Percentiles rank a stretch among this genome's conserved stretches.
These are phyloP conservation scores for Colletotrichum orchidophilum DNA, from an alignment of 2,329 filamentous ascomycete species.

Conservation along the genomic window DNA sequence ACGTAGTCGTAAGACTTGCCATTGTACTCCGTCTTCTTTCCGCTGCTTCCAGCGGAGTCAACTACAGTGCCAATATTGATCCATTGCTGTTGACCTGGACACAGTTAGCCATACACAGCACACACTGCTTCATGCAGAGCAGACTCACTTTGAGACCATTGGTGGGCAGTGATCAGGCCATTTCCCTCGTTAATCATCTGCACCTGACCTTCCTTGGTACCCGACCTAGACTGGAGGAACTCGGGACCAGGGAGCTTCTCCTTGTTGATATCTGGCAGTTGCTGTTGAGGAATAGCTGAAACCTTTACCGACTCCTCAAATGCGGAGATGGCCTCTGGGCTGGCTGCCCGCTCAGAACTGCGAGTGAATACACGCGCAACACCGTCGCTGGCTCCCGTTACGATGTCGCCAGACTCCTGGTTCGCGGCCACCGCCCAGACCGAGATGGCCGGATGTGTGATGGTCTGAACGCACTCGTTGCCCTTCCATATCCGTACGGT, in stretches of 20 bases:
- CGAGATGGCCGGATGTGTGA: slow-evolving; percentile 95
- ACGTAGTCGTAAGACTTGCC: slow-evolving; percentile 96
- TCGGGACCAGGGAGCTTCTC: slow-evolving; percentile 90
- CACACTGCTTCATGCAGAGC: slow-evolving; percentile 3
- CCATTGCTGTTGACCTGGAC: slow-evolving; percentile 73
- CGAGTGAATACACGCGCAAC: slow-evolving; percentile 86
- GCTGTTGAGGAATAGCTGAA: slow-evolving; percentile 88
- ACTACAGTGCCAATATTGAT: slow-evolving; percentile 93
- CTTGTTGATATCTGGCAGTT: slow-evolving; percentile 86
- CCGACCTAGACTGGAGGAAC: slow-evolving; percentile 81
- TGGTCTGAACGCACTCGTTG: slow-evolving; percentile 87
- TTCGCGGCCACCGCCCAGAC: slow-evolving; percentile 94
- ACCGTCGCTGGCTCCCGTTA: slow-evolving; percentile 91
- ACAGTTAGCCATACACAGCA: slow-evolving; percentile 34
- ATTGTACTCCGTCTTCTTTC: slow-evolving; percentile 78
- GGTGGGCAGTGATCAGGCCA: slow-evolving; percentile 85
- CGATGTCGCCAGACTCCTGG: slow-evolving; percentile 85
- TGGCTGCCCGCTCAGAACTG: slow-evolving; percentile 73
- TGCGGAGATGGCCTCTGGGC: slow-evolving; percentile 71
- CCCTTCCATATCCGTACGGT: slow-evolving; percentile 91
- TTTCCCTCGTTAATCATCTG: slow-evolving; percentile 88
- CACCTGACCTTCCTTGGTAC: slow-evolving; percentile 96
- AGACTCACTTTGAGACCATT: slow-evolving; percentile 73
- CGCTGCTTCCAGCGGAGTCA: slow-evolving; percentile 84
- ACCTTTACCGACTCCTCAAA: slow-evolving; percentile 86